Evolutionary conservation across 2,329 filamentous ascomycete genomes (phyloP), one percentile per base, ranked within the genome.

Genomic region (Claviceps sp.): DNA sequence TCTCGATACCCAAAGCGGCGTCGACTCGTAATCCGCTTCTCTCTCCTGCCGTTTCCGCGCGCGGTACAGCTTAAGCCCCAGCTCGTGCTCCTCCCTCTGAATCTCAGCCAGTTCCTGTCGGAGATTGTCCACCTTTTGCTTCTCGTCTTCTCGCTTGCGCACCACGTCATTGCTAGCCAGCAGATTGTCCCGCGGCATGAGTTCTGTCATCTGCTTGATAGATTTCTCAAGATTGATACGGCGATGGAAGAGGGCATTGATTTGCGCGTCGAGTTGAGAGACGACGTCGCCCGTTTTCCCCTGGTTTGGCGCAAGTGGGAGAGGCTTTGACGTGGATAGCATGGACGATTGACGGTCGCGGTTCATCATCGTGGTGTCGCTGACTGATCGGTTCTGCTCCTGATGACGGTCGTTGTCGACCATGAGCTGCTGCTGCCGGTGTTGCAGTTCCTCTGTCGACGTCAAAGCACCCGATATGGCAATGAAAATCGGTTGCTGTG

Each of bases 41-140:
- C 83, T 78, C 60, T 90, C 85, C 59, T 82, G 75, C 47, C 87
- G 77, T 70, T 88, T 90, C 68, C 86, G 84, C 9, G 85, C 83
- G 22, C 85, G 73, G 63, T 87, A 80, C 51, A 93, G 71, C 65
- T 82, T 84, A 60, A 93, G 69, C 1, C 87, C 87, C 43, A 90
- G 69, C 52, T 93, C 86, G 61, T 91, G 85, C 66, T 89, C 84
- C 65, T 91, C 82, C 56, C 81, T 76, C 65, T 81, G 78, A 26
- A 93, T 79, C 56, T 89, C 85, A 3, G 82, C 78, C 38, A 91
- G 73, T 63, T 90, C 85, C 49, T 69, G 67, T 54, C 77, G 76
- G 49, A 90, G 71, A 22, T 71, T 74, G 56, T 83, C 79, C 0
- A 93, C 80, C 62, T 85, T 88, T 42, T 72, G 68, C 65, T 81